Evolutionary conservation across 1,284 basidiomycete species (phyloP), one percentile per base, ranked within the genome.

Genomic region (Trichosporon inkin): DNA sequence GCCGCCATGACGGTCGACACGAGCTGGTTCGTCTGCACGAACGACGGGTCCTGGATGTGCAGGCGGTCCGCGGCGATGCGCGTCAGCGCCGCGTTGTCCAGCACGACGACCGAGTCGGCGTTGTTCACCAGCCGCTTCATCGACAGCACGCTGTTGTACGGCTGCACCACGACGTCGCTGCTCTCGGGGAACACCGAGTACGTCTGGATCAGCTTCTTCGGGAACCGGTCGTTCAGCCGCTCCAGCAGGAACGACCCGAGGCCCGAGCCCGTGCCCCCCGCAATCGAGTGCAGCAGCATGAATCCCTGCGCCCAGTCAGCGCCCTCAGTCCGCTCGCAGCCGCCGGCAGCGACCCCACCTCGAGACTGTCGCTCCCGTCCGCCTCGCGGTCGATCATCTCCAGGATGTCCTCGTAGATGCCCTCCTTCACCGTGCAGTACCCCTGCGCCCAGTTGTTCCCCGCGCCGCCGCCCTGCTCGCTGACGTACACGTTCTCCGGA

Each of bases 381-480:
- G 95, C 95, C 79, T 99, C 96, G 36, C 96, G 84, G 76, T 99
- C 96, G 60, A 99, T 86, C 93, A 99, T 98, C 78, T 99, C 95
- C 86, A 99, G 95, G 55, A 99, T 85, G 68, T 99, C 95, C 70
- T 99, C 95, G 71, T 95, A 97, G 65, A 95, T 86, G 67, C 84
- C 83, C 78, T 99, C 94, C 49, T 93, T 96, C 4, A 88, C 85
- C 10, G 86, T 83, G 16, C 44, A 49, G 71, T 95, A 94, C 5
- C 95, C 95, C 70, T 94, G 90, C 0, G 93, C 95, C 95, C 95
- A 99, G 73, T 98, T 98, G 73, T 99, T 99, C 32, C 95, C 96
- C 5, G 96, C 95, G 57, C 96, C 96, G 17, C 96, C 94, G 6
- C 96, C 96, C 70, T 95, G 91, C 77, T 95, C 90, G 7, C 89